Percentiles rank a stretch among this genome's conserved stretches.
Evolutionary conservation across 2,329 filamentous ascomycete species (phyloP).

Genomic region (Colletotrichum cereale): DNA sequence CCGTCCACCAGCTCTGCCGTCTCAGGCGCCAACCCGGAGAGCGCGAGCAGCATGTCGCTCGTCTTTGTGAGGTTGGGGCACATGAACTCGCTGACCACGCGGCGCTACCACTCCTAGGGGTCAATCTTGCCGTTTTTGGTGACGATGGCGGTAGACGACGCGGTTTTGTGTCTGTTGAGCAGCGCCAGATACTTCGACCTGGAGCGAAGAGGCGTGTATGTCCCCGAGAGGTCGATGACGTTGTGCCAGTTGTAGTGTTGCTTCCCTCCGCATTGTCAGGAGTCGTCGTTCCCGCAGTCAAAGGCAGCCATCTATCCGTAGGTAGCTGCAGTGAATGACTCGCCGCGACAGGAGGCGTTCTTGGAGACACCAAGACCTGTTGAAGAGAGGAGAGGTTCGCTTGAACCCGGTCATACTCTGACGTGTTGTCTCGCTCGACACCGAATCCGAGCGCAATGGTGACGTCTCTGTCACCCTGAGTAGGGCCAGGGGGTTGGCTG

Average conservation of each 20-base stretch:
- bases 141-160: not conserved
- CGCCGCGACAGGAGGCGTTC: conserved; percentile 24
- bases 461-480: conserved; percentile 5
- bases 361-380: conserved; percentile 18
- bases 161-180: not conserved
- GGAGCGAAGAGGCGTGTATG: conserved; percentile 2
- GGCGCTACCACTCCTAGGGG: conserved; percentile 23
- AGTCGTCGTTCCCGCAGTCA: not conserved
- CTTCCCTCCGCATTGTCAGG: conserved; percentile 9
- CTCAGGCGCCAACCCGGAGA: conserved; percentile 18
- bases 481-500: too few relatives aligned
- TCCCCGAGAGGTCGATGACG: not conserved
- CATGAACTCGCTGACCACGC: conserved; percentile 21
- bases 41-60: conserved; percentile 15
- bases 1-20: not conserved
- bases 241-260: conserved; percentile 23
- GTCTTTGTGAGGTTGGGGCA: conserved; percentile 21
- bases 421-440: not conserved
- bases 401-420: not conserved
- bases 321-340: conserved; percentile 19
- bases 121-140: not conserved
- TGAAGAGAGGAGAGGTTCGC: conserved; percentile 11
- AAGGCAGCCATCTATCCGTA: conserved; percentile 19
- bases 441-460: not conserved
- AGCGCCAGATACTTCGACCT: conserved; percentile 2